Evolutionary conservation across 192 early-diverging fungal genomes (phyloP).

Genomic region (Mortierella claussenii): DNA sequence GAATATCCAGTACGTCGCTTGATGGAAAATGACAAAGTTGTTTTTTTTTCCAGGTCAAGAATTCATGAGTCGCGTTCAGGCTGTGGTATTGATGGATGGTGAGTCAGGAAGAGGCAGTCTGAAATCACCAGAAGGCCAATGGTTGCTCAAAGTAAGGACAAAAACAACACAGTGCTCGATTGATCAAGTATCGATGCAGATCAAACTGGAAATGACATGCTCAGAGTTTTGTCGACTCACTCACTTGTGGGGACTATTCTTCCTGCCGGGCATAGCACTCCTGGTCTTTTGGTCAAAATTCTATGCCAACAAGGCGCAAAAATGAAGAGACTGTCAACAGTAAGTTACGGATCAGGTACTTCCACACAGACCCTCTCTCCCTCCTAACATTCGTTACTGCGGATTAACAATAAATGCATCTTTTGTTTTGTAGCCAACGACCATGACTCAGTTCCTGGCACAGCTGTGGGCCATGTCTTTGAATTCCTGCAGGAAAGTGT

Average conservation of each 20-base stretch:
- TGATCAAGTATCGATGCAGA: not conserved
- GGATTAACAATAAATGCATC: not conserved
- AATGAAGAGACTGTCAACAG: slow-evolving; percentile 7
- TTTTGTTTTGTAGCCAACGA: slow-evolving; percentile 11
- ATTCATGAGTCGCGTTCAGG: slow-evolving; percentile 24
- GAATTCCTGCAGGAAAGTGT: slow-evolving; percentile 5
- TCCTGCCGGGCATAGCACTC: not conserved
- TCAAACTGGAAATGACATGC: too few relatives aligned
- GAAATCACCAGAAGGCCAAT: not conserved
- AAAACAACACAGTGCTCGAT: not conserved
- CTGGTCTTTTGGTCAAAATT: not conserved
- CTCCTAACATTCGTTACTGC: not conserved
- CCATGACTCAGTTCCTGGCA: slow-evolving; percentile 39
- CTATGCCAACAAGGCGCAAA: too few relatives aligned
- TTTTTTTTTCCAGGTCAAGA: slow-evolving; percentile 2
- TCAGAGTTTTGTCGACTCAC: too few relatives aligned
- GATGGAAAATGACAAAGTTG: too few relatives aligned
- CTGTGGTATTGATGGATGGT: slow-evolving; percentile 26
- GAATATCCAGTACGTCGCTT: too few relatives aligned
- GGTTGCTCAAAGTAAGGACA: slow-evolving; percentile 1
- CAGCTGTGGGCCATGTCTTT: slow-evolving; percentile 26
- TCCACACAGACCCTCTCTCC: not conserved
- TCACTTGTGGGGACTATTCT: not conserved
- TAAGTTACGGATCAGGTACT: not conserved
- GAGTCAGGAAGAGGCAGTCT: not conserved